A percentile compares a stretch with the other conserved stretches of the same genome.
Evolutionary conservation across 805 yeast species (phyloP).

Genomic region (Wickerhamomyces subpelliculosus): DNA sequence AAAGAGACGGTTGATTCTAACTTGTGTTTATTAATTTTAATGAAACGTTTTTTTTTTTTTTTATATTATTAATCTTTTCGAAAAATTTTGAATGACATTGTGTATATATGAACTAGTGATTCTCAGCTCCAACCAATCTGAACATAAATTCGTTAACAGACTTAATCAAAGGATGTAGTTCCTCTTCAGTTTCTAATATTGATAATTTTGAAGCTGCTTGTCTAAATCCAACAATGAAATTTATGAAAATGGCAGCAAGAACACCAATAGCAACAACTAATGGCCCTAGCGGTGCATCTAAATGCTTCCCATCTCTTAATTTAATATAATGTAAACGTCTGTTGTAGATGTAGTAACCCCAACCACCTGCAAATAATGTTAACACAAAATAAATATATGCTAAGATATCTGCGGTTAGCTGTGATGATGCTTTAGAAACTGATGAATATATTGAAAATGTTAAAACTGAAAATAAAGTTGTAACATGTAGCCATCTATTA

Average conservation of each 20-base stretch:
- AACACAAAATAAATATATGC: slow-evolving; percentile 78
- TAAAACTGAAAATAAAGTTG: slow-evolving; percentile 74
- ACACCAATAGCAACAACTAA: slow-evolving; percentile 68
- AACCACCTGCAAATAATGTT: slow-evolving; percentile 74
- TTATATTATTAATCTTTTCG: neutral
- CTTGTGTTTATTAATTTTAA: neutral
- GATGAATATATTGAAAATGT: slow-evolving; percentile 82
- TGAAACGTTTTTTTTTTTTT: neutral
- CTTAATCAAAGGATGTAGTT: slow-evolving; percentile 18
- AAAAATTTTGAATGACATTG: neutral
- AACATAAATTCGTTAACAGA: slow-evolving; percentile 25
- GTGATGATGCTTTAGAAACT: slow-evolving; percentile 57
- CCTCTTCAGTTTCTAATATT: slow-evolving; percentile 8
- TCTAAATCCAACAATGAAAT: slow-evolving; percentile 63
- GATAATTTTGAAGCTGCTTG: slow-evolving; percentile 23
- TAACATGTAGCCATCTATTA: slow-evolving; percentile 89
- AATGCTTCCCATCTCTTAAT: slow-evolving; percentile 77
- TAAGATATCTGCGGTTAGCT: slow-evolving; percentile 54
- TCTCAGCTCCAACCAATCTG: slow-evolving; percentile 29
- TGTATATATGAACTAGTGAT: neutral
- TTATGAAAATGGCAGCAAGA: slow-evolving; percentile 56
- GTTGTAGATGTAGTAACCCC: slow-evolving; percentile 83
- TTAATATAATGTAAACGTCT: slow-evolving; percentile 65
- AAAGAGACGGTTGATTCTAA: too few relatives aligned
- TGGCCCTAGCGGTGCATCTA: slow-evolving; percentile 90